Base-by-base conservation (phyloP, 768 basidiomycete genomes). In the Mycena galopus region DNA sequence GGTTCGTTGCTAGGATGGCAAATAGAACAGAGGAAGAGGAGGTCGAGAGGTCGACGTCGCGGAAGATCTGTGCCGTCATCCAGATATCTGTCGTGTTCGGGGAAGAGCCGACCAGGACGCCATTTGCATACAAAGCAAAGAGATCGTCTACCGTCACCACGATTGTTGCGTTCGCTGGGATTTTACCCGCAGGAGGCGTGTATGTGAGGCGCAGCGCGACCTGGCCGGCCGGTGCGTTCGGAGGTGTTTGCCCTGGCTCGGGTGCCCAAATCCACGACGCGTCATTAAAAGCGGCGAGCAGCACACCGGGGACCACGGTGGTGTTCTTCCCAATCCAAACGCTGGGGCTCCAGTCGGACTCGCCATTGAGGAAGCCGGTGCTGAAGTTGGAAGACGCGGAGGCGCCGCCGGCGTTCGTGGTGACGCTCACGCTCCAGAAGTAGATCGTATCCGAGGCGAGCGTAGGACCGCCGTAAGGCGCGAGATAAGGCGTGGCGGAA, bases 201-300 rank as follows among this genome's bases (percentile, higher is more conserved):
- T 74, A 79, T 0, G 78, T 79, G 57, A 78, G 78, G n/a, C 82
- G 80, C 62, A 83, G 79, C 11, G 77, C 82, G n/a, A 71, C 66
- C 17, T 71, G 56, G 14, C 69, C 73, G 4, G 73, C 42, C 2
- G 73, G 73, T 14, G 73, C 73, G n/a, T 67, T 63, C 8, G 69
- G 65, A 27, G 61, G 39, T 3, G 65, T 69, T 33, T 73, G 67
- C 0, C 67, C 67, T 2, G 66, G 25, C 57, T 51, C 61, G 1
- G 73, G 55, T 3, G 73, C 51, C 73, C 73, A 74, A 11, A 74
- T 71, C 73, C 73, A 74, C 29, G 75, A 76, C 32, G 77, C 71
- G 33, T 55, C 35, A 2, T 71, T 75, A 57, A 81, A 80, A 7
- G 77, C 71, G 1, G 76, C 63, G 12, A 74, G 56, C 10, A 80